Evolutionary conservation across 345 rosid genomes (phyloP), one percentile per base, ranked within the genome.

Genomic region (Crucihimalaya himalaica): DNA sequence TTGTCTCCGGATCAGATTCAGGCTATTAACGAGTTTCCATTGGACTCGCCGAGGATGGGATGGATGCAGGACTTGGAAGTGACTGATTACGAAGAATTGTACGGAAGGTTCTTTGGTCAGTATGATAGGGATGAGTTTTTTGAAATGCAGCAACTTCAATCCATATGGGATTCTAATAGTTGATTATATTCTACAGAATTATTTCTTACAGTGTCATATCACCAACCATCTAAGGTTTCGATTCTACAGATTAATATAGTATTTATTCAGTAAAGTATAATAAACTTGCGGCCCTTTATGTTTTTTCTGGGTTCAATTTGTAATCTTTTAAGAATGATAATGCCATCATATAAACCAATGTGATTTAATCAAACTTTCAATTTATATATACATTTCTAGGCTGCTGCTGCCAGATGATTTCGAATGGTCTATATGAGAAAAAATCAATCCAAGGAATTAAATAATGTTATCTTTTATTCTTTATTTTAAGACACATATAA

Each of bases 41-140:
- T 90, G 78, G 96, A 93, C 73, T 90, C 96, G 2, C 97, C 97
- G 3, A 83, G 80, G 61, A 84, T 80, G 87, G 86, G 96, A 78
- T 76, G 74, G 74, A 69, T 76, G 79, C 74, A 76, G 5, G 70
- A 70, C n/a, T 48, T 70, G 45, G 71, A 76, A 28, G 80, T 76
- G 45, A 47, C 9, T 63, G 76, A 76, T 39, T 76, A 76, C 1
- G 80, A 76, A 48, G 71, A 76, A 37, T 45, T 76, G 16, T 70
- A 76, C 45, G 80, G 71, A 9, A 35, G 29, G 0, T 56, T 46
- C 19, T 76, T 70, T 70, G 75, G 80, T 53, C 68, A 37, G 12
- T 54, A 9, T 28, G 71, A 70, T 3, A 46, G 27, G 20, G 66
- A 19, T 5, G 71, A 70, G 5, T 63, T 25, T 39, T 48, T 48